Evolutionary conservation across 176 grass and related monocot species (phyloP).

Genomic region (Tillandsia leiboldiana): DNA sequence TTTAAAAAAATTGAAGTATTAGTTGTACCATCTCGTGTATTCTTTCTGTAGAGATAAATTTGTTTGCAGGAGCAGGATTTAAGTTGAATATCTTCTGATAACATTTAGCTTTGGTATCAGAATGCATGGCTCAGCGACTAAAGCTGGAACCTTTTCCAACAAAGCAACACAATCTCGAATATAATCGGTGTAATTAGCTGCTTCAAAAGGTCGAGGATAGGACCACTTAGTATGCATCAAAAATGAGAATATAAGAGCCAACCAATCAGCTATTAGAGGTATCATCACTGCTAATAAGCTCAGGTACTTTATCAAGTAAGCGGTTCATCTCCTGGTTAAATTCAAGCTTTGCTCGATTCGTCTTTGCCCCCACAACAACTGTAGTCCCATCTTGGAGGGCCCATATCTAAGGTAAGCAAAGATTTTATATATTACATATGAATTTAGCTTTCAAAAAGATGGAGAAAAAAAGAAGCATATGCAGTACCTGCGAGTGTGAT

Average conservation of each 20-base stretch:
- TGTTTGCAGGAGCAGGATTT: background rate
- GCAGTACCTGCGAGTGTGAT: constrained; percentile 69
- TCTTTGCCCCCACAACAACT: constrained; percentile 68
- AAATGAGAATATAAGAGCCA: background rate
- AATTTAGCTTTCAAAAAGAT: background rate
- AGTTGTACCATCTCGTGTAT: background rate
- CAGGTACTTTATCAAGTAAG: constrained; percentile 77
- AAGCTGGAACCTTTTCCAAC: background rate
- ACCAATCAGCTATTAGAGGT: constrained; percentile 15
- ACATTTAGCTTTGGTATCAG: background rate
- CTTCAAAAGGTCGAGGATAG: background rate
- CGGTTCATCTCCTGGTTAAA: constrained; percentile 73
- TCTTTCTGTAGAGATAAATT: background rate
- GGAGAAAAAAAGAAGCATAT: background rate
- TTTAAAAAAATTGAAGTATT: background rate
- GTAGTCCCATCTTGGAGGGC: constrained; percentile 88
- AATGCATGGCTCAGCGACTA: background rate
- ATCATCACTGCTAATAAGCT: constrained; percentile 39
- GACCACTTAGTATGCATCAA: background rate
- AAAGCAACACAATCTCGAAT: background rate
- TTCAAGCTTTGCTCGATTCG: constrained; percentile 80
- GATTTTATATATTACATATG: background rate
- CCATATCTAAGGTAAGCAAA: constrained; percentile 53
- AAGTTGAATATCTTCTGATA: background rate
- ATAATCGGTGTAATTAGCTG: background rate